A percentile compares a stretch with the other conserved stretches of the same genome.
phyloP scores from a whole-genome alignment of 306 rosid species.

The Leucaena leucocephala region DNA sequence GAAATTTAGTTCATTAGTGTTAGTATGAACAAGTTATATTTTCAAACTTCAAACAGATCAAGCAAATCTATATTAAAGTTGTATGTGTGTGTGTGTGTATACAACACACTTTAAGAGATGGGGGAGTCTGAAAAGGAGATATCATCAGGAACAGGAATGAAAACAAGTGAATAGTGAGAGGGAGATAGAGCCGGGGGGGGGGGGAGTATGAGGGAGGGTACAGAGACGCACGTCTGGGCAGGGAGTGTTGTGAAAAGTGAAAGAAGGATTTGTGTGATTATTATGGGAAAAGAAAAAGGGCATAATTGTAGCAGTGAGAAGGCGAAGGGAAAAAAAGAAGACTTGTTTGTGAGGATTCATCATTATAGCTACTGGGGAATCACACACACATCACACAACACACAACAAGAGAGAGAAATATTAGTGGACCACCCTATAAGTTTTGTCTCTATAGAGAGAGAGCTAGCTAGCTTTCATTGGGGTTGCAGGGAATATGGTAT shows the following conservation, averaged over 20 bases:
- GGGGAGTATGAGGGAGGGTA: not conserved
- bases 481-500: constrained; percentile 55
- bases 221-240: constrained; percentile 47
- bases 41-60: not conserved
- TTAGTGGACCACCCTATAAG: constrained; percentile 58
- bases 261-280: constrained; percentile 15
- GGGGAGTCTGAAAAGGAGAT: not conserved
- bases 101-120: not conserved
- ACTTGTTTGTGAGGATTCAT: constrained; percentile 33
- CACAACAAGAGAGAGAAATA: not conserved
- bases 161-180: not conserved
- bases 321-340: not conserved
- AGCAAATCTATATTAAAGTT: not conserved
- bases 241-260: constrained; percentile 23
- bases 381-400: constrained; percentile 34
- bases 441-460: constrained; percentile 43
- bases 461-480: constrained; percentile 50
- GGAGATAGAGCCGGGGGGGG: too few species aligned
- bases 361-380: constrained; percentile 55
- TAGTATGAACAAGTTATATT: not conserved
- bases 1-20: too few species aligned
- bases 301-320: constrained; percentile 33
- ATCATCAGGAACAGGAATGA: not conserved
- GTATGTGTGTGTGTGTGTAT: too few species aligned
- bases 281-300: constrained; percentile 77